A percentile compares a stretch with the other conserved stretches of the same genome.
phyloP scores from a whole-genome alignment of 192 early-diverging fungal genomes.

The Gonapodya prolifera region DNA sequence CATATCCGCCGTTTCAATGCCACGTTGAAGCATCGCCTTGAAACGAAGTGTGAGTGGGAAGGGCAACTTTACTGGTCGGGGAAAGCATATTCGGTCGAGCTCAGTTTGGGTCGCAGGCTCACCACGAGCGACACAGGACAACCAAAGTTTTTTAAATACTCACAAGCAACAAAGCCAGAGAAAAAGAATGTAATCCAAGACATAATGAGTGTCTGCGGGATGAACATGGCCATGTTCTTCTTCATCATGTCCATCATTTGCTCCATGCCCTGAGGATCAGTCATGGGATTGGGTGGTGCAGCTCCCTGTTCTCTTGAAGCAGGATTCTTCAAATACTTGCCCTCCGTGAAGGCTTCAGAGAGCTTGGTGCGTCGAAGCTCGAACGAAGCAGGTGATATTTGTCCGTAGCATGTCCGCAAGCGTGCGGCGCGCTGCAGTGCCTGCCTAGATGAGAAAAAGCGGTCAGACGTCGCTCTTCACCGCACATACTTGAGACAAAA shows the following conservation, averaged over 20 bases:
- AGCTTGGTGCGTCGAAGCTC: slow-evolving; percentile 54
- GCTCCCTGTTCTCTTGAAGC: slow-evolving; percentile 30
- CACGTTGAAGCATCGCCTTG: slow-evolving; percentile 95
- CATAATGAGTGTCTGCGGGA: slow-evolving; percentile 99
- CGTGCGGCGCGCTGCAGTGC: slow-evolving; percentile 59
- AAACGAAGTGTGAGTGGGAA: slow-evolving; percentile 93
- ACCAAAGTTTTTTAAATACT: slow-evolving; percentile 14
- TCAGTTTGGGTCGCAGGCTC: not conserved
- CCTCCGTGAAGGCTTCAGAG: slow-evolving; percentile 63
- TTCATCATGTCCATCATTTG: slow-evolving; percentile 97
- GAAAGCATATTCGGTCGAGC: not conserved
- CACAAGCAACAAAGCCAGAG: slow-evolving; percentile 90
- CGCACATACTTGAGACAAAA: not conserved
- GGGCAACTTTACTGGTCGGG: slow-evolving; percentile 70
- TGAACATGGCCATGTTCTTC: slow-evolving; percentile 91
- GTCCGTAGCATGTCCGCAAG: slow-evolving; percentile 49
- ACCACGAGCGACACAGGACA: not conserved
- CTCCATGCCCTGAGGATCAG: slow-evolving; percentile 85
- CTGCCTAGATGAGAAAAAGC: slow-evolving; percentile 11
- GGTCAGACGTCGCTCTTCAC: not conserved
- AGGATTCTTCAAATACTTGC: slow-evolving; percentile 77
- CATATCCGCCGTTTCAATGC: slow-evolving; percentile 90
- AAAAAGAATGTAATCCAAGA: slow-evolving; percentile 99
- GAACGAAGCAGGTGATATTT: slow-evolving; percentile 64
- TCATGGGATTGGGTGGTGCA: slow-evolving; percentile 68